Percentiles rank a stretch among this genome's conserved stretches.
Conservation (phyloP, 305 asterid genomes). For the Solanum hybrid region DNA sequence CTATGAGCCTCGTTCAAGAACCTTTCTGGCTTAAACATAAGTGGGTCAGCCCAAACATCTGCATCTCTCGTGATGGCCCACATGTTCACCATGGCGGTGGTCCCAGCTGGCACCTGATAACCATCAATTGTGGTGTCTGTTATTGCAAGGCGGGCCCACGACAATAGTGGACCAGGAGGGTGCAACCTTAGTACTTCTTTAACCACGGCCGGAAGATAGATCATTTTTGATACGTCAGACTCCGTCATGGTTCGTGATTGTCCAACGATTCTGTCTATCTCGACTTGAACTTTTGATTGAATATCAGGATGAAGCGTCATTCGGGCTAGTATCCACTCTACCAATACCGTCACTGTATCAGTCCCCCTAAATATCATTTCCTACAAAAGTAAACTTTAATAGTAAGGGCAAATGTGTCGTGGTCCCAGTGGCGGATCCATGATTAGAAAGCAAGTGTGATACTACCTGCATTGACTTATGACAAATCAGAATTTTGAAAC, state of each 20-base stretch:
- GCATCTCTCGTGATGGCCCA: slow-evolving; percentile 79
- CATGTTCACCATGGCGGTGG: slow-evolving; percentile 80
- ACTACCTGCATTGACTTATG: neutral
- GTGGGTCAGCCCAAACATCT: slow-evolving; percentile 43
- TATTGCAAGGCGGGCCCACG: slow-evolving; percentile 69
- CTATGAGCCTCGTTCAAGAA: slow-evolving; percentile 17
- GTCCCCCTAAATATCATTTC: slow-evolving; percentile 90
- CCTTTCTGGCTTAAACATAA: slow-evolving; percentile 49
- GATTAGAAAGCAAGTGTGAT: neutral
- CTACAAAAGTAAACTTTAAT: slow-evolving; percentile 21
- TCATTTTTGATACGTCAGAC: slow-evolving; percentile 36
- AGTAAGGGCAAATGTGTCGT: neutral
- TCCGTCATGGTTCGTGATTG: slow-evolving; percentile 42
- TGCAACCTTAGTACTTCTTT: slow-evolving; percentile 65
- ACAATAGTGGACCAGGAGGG: slow-evolving; percentile 83
- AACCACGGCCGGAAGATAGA: slow-evolving; percentile 56
- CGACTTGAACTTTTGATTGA: slow-evolving; percentile 52
- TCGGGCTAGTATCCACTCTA: slow-evolving; percentile 78
- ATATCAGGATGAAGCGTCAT: slow-evolving; percentile 50
- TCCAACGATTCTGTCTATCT: slow-evolving; percentile 49
- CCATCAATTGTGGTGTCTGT: slow-evolving; percentile 53
- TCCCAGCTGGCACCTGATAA: slow-evolving; percentile 52
- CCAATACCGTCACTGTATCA: slow-evolving; percentile 61
- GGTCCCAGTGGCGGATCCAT: neutral
- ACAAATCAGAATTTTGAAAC: neutral